Conservation (phyloP, 2,329 filamentous ascomycete species). For the Epichloe brachyelytri region DNA sequence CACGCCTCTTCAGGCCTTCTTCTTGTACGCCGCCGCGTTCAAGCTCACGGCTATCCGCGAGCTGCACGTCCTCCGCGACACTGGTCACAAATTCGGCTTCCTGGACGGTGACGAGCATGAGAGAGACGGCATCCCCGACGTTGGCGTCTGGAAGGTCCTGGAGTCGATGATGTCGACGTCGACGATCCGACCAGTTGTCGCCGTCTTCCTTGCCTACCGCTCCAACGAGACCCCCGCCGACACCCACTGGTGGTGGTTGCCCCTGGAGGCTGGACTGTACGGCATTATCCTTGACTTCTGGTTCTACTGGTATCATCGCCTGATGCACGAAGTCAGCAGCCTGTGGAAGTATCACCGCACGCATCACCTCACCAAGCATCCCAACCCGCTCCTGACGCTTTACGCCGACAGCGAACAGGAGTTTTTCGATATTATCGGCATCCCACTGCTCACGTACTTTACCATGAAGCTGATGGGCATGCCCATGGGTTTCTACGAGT, state of each 20-base stretch:
- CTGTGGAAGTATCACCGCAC: conserved; percentile 6
- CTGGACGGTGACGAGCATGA: conserved; percentile 6
- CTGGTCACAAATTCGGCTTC: conserved; percentile 3
- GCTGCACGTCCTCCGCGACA: background rate
- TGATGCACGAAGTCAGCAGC: conserved; percentile 4
- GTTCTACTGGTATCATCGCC: conserved; percentile 7
- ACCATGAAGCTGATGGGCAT: conserved; percentile 5
- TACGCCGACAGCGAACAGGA: conserved; percentile 6
- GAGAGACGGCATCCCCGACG: conserved; percentile 5
- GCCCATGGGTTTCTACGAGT: conserved; percentile 6
- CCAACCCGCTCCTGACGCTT: conserved; percentile 3
- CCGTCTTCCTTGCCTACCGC: conserved; percentile 2
- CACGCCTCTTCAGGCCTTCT: conserved; percentile 3
- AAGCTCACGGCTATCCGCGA: conserved; percentile 5
- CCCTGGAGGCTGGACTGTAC: conserved; percentile 2
- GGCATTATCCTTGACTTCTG: conserved; percentile 5
- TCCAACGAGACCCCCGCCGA: background rate
- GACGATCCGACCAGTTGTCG: conserved; percentile 2
- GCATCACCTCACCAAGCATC: conserved; percentile 6
- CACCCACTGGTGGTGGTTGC: background rate
- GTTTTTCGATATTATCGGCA: conserved; percentile 4
- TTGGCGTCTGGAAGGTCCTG: conserved; percentile 1
- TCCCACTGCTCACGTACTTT: conserved; percentile 5
- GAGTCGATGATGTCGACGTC: conserved; percentile 1
- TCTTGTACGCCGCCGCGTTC: conserved; percentile 2